phyloP scores from a whole-genome alignment of 768 basidiomycete genomes.

The Suillus americanus region DNA sequence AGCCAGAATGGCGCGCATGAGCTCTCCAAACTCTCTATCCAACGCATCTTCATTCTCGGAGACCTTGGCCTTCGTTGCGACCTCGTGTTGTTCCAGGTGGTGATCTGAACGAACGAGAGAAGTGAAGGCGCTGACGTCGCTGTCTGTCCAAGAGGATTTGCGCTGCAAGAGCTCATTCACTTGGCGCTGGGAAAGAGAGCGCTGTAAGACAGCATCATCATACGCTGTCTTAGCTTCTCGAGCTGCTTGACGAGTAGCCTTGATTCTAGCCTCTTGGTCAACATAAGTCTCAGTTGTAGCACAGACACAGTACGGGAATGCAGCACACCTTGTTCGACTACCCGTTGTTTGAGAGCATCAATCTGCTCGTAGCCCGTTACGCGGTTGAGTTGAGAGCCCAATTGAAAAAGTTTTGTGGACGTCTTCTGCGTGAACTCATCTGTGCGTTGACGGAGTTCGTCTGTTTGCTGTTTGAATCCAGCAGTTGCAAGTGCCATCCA shows the following conservation, averaged over 20 bases:
- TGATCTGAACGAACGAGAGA: conserved; percentile 90
- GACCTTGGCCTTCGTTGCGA: conserved; percentile 63
- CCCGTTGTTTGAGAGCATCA: conserved; percentile 73
- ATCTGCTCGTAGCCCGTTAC: conserved; percentile 93
- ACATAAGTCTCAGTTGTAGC: conserved; percentile 13
- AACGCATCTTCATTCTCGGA: conserved; percentile 74
- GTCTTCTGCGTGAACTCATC: conserved; percentile 60
- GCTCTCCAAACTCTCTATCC: conserved; percentile 82
- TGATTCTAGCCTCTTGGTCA: conserved; percentile 69
- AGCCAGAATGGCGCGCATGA: conserved; percentile 86
- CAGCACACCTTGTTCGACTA: conserved; percentile 76
- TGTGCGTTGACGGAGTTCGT: conserved; percentile 42
- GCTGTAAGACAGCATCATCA: conserved; percentile 73
- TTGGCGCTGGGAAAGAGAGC: conserved; percentile 88
- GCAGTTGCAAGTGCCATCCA: conserved; percentile 42
- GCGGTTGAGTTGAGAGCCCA: conserved; percentile 79
- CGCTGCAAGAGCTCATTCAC: conserved; percentile 94
- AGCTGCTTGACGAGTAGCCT: conserved; percentile 63
- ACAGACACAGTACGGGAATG: not conserved
- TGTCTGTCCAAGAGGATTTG: conserved; percentile 90
- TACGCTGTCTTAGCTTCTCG: conserved; percentile 72
- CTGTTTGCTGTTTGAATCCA: conserved; percentile 27
- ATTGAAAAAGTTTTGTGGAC: conserved; percentile 61
- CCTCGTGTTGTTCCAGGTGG: conserved; percentile 77
- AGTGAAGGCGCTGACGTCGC: conserved; percentile 87